Evolutionary conservation across 306 rosid genomes (phyloP).

Genomic region (Dryas alaskensis): DNA sequence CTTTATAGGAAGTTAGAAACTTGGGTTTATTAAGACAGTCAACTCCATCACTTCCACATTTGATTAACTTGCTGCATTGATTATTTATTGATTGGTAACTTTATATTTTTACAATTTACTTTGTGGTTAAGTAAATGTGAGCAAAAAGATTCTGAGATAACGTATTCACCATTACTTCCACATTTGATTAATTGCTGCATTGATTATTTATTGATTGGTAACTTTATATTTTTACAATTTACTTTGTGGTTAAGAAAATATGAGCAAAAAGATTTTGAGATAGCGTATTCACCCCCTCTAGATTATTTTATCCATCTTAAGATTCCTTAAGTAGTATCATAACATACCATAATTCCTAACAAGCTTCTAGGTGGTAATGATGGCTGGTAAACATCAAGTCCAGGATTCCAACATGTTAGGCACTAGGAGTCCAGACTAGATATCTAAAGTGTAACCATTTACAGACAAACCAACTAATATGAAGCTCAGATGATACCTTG

Average conservation of each 20-base stretch:
- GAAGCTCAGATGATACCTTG: slow-evolving; percentile 53
- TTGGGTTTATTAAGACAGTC: no score
- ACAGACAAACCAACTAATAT: slow-evolving; percentile 15
- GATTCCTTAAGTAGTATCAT: neutral
- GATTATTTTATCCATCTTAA: neutral
- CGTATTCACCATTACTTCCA: no score
- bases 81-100: neutral
- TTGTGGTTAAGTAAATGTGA: neutral
- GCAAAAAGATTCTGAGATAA: no score
- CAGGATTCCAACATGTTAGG: neutral
- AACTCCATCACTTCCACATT: no score
- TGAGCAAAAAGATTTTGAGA: neutral
- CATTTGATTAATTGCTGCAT: neutral
- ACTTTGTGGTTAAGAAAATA: neutral
- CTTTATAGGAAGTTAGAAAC: no score
- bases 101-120: neutral
- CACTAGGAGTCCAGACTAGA: slow-evolving; percentile 16
- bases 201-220: neutral
- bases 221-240: neutral
- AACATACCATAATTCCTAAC: neutral
- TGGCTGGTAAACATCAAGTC: neutral
- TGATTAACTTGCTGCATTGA: neutral
- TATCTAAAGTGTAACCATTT: slow-evolving; percentile 3
- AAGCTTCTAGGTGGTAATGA: neutral
- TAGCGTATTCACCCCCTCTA: neutral